A percentile compares a stretch with the other conserved stretches of the same genome.
Conservation (phyloP, 768 basidiomycete species). For the Terana coerulea region DNA sequence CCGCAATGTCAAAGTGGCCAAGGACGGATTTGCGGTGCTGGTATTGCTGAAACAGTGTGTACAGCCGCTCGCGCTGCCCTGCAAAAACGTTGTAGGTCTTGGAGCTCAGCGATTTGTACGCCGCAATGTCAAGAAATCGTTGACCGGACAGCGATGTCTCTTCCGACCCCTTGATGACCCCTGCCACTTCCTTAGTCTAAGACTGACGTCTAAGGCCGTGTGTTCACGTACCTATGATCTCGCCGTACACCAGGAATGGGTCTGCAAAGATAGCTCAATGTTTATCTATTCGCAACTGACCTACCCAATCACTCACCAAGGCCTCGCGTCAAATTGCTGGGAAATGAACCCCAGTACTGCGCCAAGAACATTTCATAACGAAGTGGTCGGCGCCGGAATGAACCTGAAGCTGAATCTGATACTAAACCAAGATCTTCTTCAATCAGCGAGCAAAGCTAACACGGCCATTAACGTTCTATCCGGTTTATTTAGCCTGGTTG, state of each 20-base stretch:
- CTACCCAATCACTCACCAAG: constrained; percentile 37
- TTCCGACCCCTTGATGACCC: constrained; percentile 68
- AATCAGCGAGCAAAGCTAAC: constrained; percentile 46
- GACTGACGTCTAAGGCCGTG: neutral
- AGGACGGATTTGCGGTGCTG: constrained; percentile 37
- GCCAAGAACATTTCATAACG: constrained; percentile 46
- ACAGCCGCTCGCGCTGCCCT: constrained; percentile 45
- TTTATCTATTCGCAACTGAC: neutral
- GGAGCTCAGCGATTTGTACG: constrained; percentile 52
- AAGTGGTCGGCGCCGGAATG: constrained; percentile 18
- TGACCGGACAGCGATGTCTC: constrained; percentile 32
- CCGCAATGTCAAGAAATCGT: constrained; percentile 36
- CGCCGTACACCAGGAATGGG: constrained; percentile 57
- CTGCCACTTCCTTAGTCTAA: constrained; percentile 20
- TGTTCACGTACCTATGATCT: constrained; percentile 50
- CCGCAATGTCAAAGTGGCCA: constrained; percentile 53
- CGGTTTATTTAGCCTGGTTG: neutral
- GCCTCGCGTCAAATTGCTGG: constrained; percentile 43
- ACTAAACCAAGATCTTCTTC: constrained; percentile 37
- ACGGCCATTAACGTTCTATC: neutral
- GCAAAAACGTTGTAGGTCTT: constrained; percentile 48
- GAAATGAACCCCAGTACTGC: constrained; percentile 58
- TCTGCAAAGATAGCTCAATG: constrained; percentile 33
- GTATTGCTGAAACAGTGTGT: constrained; percentile 52
- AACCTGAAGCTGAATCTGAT: neutral